Conservation (phyloP, 108 stramenopile species). For the Skeletonema grethae region DNA sequence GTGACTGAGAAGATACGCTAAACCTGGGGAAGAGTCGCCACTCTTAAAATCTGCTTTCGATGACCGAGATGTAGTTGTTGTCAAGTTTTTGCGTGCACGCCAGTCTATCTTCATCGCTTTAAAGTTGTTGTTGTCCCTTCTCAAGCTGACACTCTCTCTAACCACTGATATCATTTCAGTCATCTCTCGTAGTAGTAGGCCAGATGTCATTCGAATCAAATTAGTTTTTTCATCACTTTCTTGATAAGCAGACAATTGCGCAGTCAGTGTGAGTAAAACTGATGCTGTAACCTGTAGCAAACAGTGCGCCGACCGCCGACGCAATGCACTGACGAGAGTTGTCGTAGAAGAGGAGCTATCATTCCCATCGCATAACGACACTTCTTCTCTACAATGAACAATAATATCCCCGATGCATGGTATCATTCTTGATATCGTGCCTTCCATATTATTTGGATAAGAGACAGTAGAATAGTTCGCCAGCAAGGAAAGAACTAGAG, state of each 20-base stretch:
- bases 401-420: conserved; percentile 13
- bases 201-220: conserved; percentile 12
- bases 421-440: conserved; percentile 3
- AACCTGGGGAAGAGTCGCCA: background rate
- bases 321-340: conserved; percentile 16
- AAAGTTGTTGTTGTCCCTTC: conserved; percentile 4
- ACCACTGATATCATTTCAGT: conserved; percentile 12
- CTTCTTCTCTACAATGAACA: conserved; percentile 22
- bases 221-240: background rate
- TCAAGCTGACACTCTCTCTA: conserved; percentile 9
- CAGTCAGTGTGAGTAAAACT: conserved; percentile 14
- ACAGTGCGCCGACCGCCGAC: conserved; percentile 15
- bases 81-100: conserved; percentile 10
- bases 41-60: background rate
- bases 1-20: background rate
- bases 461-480: conserved; percentile 17
- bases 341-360: background rate
- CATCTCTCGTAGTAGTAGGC: conserved; percentile 23
- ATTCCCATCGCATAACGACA: conserved; percentile 6
- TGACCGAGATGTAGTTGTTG: background rate
- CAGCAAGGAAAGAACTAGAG: conserved; percentile 14
- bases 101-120: conserved; percentile 29
- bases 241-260: conserved; percentile 7
- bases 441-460: conserved; percentile 8
- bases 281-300: conserved; percentile 22